phyloP scores from a whole-genome alignment of 306 rosid genomes.

The Lathyrus tuberosus region DNA sequence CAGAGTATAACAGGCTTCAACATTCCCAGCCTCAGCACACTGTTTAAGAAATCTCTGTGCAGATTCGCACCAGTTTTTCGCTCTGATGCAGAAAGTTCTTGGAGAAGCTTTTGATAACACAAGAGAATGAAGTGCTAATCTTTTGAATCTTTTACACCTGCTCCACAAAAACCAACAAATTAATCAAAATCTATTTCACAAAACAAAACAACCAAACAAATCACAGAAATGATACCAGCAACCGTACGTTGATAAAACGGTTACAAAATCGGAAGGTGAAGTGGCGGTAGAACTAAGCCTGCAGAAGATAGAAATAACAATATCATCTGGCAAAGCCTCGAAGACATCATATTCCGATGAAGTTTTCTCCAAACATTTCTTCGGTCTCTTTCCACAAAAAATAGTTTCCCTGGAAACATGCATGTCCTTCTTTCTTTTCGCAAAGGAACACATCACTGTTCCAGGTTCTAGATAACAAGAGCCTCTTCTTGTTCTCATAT shows the following conservation, averaged over 20 bases:
- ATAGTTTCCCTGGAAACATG: slow-evolving; percentile 25
- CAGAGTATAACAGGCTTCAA: slow-evolving; percentile 81
- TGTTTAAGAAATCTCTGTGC: slow-evolving; percentile 77
- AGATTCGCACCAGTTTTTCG: slow-evolving; percentile 76
- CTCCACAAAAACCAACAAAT: slow-evolving; percentile 32
- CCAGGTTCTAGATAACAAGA: slow-evolving; percentile 57
- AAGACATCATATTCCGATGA: slow-evolving; percentile 49
- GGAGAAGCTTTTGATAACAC: slow-evolving; percentile 71
- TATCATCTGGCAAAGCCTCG: slow-evolving; percentile 82
- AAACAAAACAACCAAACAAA: background rate
- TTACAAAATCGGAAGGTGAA: slow-evolving; percentile 71
- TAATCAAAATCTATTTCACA: background rate
- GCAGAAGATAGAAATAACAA: slow-evolving; percentile 67
- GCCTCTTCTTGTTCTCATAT: slow-evolving; percentile 89
- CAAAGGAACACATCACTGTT: slow-evolving; percentile 31
- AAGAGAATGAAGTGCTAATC: slow-evolving; percentile 58
- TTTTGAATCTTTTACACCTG: slow-evolving; percentile 84
- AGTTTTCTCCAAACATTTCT: slow-evolving; percentile 31
- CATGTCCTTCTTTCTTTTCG: slow-evolving; percentile 47
- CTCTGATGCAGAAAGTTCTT: slow-evolving; percentile 50
- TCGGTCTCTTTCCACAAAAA: slow-evolving; percentile 52
- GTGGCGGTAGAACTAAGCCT: slow-evolving; percentile 66
- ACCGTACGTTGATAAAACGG: slow-evolving; percentile 70
- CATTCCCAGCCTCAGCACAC: slow-evolving; percentile 85
- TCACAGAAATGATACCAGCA: background rate